Evolutionary conservation across 805 yeast species (phyloP).

Genomic region (Yarrowia yakushimensis): DNA sequence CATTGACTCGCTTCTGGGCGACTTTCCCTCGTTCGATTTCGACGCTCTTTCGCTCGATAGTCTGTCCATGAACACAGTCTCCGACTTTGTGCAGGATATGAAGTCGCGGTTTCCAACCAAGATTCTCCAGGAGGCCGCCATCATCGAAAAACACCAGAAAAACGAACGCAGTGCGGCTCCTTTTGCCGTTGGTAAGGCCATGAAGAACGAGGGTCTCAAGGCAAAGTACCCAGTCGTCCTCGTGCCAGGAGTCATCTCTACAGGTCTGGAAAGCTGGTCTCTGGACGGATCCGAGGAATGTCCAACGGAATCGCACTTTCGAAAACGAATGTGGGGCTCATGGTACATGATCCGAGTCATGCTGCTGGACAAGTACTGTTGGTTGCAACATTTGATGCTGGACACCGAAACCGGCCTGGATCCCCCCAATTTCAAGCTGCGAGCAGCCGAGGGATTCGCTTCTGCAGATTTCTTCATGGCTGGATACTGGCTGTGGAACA

Average conservation of each 20-base stretch:
- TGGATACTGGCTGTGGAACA: slow-evolving; percentile 99
- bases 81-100: slow-evolving; percentile 67
- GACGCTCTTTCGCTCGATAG: slow-evolving; percentile 48
- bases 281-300: slow-evolving; percentile 71
- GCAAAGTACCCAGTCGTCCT: slow-evolving; percentile 77
- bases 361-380: slow-evolving; percentile 87
- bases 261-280: slow-evolving; percentile 95
- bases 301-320: slow-evolving; percentile 76
- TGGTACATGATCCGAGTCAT: slow-evolving; percentile 90
- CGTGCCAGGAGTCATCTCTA: slow-evolving; percentile 95
- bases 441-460: slow-evolving; percentile 95
- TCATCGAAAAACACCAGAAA: slow-evolving; percentile 45
- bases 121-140: slow-evolving; percentile 51
- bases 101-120: slow-evolving; percentile 66
- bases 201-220: slow-evolving; percentile 52
- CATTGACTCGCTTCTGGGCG: not conserved
- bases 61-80: slow-evolving; percentile 53
- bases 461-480: slow-evolving; percentile 95
- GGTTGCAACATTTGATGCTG: slow-evolving; percentile 87
- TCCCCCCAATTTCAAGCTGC: slow-evolving; percentile 72
- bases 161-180: slow-evolving; percentile 57
- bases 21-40: slow-evolving; percentile 1
- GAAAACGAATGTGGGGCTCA: slow-evolving; percentile 95
- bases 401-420: slow-evolving; percentile 92
- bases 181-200: slow-evolving; percentile 77